A percentile compares a stretch with the other conserved stretches of the same genome.
phyloP scores from a whole-genome alignment of 2,329 filamentous ascomycete species.

The Fusarium nanum region DNA sequence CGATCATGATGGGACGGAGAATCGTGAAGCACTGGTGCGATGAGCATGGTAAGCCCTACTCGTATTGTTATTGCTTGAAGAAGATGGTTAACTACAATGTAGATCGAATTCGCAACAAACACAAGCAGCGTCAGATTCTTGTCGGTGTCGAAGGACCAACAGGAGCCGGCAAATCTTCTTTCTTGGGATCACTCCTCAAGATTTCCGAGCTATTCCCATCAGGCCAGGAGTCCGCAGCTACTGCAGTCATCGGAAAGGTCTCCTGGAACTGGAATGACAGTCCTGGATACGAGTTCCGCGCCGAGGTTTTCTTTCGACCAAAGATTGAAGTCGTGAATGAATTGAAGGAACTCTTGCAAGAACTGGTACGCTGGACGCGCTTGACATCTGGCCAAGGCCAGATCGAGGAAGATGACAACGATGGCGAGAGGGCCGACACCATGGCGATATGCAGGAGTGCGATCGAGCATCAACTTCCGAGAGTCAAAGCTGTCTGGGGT shows the following conservation, averaged over 20 bases:
- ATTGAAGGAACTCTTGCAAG: no score
- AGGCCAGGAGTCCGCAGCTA: conserved; percentile 46
- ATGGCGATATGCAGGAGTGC: not conserved
- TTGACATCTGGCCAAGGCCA: no score
- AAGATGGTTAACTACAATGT: no score
- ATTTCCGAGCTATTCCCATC: conserved; percentile 48
- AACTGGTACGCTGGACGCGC: not conserved
- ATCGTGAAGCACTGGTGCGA: conserved; percentile 11
- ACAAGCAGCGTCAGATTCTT: not conserved
- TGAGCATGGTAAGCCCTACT: not conserved
- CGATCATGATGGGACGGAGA: not conserved
- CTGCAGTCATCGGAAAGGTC: conserved; percentile 44
- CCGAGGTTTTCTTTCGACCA: not conserved
- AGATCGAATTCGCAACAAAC: not conserved
- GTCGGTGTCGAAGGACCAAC: conserved; percentile 34
- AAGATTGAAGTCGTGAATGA: no score
- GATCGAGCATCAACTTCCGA: conserved; percentile 36
- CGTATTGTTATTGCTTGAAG: no score
- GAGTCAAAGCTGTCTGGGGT: conserved; percentile 42
- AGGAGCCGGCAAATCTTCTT: conserved; percentile 31
- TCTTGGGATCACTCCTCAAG: conserved; percentile 4
- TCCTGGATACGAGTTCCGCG: conserved; percentile 29
- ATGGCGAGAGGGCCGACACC: not conserved
- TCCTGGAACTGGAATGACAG: conserved; percentile 44
- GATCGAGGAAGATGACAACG: no score